Percentiles rank a stretch among this genome's conserved stretches.
These are phyloP conservation scores for Fonsecaea multimorphosa DNA, from an alignment of 2,329 filamentous ascomycete genomes.

Conservation along the genomic window DNA sequence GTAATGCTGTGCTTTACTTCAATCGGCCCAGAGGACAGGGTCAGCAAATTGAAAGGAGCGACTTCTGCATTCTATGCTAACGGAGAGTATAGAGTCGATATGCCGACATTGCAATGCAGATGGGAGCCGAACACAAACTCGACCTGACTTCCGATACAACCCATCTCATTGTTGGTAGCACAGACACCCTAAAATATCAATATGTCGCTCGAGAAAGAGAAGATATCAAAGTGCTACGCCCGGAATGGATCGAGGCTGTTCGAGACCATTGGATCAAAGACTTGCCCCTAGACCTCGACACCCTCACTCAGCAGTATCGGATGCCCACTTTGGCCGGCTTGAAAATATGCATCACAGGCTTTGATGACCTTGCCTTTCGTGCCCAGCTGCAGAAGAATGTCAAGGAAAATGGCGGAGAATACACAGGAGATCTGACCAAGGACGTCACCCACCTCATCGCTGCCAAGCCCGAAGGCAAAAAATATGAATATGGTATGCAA, in stretches of 20 bases:
- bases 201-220: slow-evolving; percentile 89
- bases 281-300: slow-evolving; percentile 72
- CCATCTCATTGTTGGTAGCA: slow-evolving; percentile 88
- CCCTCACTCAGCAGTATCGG: slow-evolving; percentile 66
- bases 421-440: slow-evolving; percentile 85
- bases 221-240: slow-evolving; percentile 81
- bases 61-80: slow-evolving; percentile 28
- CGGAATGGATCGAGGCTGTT: slow-evolving; percentile 84
- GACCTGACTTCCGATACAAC: slow-evolving; percentile 96
- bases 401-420: slow-evolving; percentile 74
- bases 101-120: slow-evolving; percentile 66
- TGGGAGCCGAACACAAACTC: slow-evolving; percentile 86
- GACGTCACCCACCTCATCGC: slow-evolving; percentile 87
- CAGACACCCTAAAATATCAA: slow-evolving; percentile 90
- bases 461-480: slow-evolving; percentile 77
- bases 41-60: slow-evolving; percentile 57
- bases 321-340: slow-evolving; percentile 58
- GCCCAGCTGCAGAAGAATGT: slow-evolving; percentile 73
- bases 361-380: slow-evolving; percentile 70
- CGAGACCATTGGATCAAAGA: slow-evolving; percentile 80
- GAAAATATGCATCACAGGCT: slow-evolving; percentile 72
- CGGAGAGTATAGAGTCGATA: slow-evolving; percentile 46
- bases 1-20: slow-evolving; percentile 87
- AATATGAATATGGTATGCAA: slow-evolving; percentile 83
- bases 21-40: slow-evolving; percentile 74